Base-by-base conservation (phyloP, 805 yeast genomes). In the Nakazawaea pomicola region DNA sequence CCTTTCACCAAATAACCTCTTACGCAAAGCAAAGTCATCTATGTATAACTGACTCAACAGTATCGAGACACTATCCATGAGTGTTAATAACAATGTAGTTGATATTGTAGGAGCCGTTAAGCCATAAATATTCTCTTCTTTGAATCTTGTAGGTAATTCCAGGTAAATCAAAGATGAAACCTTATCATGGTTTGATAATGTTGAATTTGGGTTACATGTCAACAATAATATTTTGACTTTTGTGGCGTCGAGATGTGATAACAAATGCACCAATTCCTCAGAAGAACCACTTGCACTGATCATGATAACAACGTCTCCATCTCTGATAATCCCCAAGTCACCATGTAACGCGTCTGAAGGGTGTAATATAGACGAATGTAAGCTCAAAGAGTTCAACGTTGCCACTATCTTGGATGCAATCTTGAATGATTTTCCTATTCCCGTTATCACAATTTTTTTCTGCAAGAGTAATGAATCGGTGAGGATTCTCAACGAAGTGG, bases 311-410 rank as follows among this genome's bases (percentile, higher is more conserved):
- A 75, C 64, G 48, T 83, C 86, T 44, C 71, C 70, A 19, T 72
- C 75, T 38, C 74, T 61, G 7, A 89, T 61, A 29, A 80, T 61
- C 2, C 96, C 96, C 50, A 88, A 68, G 57, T 88, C 96, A 5
- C 96, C 96, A 57, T 88, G 96, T 15, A 89, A 64, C 0, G 96
- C 96, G 46, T 88, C 96, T 4, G 85, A 65, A 0, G 96, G 95
- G 55, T 88, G 96, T 40, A 88, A 62, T 1, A 73, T 50, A 0
- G 78, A 74, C 0, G 95, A 69, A 38, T 76, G 79, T 38, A 88
- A 71, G 23, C 89, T 80, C 44, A 89, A 66, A 0, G 95, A 86
- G 54, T 83, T 85, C 59, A 88, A 64, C 4, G 95, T 88, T 8
- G 96, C 95, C 40, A 77, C 86, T 11, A 82, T 64, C 60, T 88